Base-by-base conservation (phyloP, 2,329 filamentous ascomycete species). In the Alternaria burnsii region DNA sequence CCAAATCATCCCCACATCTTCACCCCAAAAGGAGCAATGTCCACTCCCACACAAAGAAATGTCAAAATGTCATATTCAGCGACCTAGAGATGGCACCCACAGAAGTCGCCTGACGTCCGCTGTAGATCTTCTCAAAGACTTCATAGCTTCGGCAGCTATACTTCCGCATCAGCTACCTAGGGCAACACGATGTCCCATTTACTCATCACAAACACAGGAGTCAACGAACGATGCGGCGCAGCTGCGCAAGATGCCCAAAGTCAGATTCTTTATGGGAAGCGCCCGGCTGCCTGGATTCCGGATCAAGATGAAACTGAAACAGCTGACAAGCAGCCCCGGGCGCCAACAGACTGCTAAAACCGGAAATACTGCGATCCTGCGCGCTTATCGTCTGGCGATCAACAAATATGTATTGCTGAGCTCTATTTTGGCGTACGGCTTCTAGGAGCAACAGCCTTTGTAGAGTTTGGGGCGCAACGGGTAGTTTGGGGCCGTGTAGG, bases 271-370 rank as follows among this genome's bases (percentile, higher is more conserved):
- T 52, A 46, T 54, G 28, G 47, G 48, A 67, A 58, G 59, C 69
- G 61, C 61, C 58, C 66, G 69, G 67, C 50, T 60, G 38, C 38
- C 48, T 43, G 24, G 36, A 57, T 61, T 54, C 68, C 67, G 70
- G 71, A 67, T 66, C 65, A 47, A 42, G 12, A 57, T 72, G 70
- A 72, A 71, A 71, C 70, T 58, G 64, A 66, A 65, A 64, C 61
- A 46, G 65, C 51, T 59, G 65, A 69, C 70, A 70, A 64, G 65
- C 52, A 55, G 38, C 26, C 46, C 54, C 47, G 41, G 57, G 44
- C 57, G 41, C 28, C 60, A 43, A 60, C 18, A 41, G 34, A 44
- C 59, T 55, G 58, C 53, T 58, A 11, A 61, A 52, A 59, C 9
- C 46, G 22, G 20, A 34, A 26, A 18, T 52, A 14, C 51, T 52